Conservation (phyloP, 2,329 filamentous ascomycete species). For the Gyromitra esculenta region DNA sequence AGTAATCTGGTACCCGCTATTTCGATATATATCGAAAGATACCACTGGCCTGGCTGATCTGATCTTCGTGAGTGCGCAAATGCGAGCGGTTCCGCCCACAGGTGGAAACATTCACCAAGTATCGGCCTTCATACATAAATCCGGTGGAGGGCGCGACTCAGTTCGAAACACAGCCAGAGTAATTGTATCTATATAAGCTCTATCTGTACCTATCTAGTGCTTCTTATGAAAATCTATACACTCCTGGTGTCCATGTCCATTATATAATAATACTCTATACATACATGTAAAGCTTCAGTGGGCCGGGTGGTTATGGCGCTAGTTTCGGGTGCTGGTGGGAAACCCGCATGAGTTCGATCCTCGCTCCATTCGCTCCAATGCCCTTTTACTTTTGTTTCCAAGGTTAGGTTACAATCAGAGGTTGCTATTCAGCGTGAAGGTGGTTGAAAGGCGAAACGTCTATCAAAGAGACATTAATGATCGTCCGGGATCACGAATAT, state of each 20-base stretch:
- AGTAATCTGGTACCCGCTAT: neutral
- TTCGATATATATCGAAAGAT: neutral
- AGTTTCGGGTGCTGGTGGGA: conserved; percentile 50
- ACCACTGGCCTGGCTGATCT: neutral
- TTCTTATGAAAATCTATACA: neutral
- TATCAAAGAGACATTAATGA: too few species aligned
- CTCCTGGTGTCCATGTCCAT: neutral
- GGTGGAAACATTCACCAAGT: conserved; percentile 30
- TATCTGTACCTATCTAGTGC: neutral
- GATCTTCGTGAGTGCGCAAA: neutral
- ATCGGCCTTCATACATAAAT: conserved; percentile 31
- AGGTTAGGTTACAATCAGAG: neutral
- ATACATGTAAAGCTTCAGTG: neutral
- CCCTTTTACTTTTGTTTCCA: conserved; percentile 2
- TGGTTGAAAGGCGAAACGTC: too few species aligned
- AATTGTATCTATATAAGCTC: neutral
- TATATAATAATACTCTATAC: neutral
- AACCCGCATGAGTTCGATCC: conserved; percentile 50
- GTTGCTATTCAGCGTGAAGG: too few species aligned
- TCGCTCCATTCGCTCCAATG: conserved; percentile 43
- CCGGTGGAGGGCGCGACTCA: conserved; percentile 30
- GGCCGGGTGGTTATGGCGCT: conserved; percentile 49
- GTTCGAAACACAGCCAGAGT: conserved; percentile 16
- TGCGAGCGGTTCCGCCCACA: conserved; percentile 13
- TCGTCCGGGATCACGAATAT: too few species aligned